These are phyloP conservation scores for Ogataea hybrid DNA, from an alignment of 1,139 yeast genomes.

Conservation along the genomic window DNA sequence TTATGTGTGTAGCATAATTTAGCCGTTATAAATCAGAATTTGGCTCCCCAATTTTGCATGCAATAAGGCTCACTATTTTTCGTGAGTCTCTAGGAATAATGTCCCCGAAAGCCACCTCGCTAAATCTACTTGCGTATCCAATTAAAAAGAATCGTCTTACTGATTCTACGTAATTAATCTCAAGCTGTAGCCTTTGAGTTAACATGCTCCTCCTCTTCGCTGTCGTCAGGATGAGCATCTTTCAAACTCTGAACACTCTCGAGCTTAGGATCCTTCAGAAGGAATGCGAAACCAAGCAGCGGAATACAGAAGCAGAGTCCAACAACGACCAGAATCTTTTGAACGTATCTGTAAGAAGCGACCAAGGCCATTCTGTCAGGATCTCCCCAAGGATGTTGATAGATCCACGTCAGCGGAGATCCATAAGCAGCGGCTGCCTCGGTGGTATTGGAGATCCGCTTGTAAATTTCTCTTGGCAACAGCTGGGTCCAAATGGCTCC, in stretches of 20 bases:
- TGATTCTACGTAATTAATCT: too few species aligned
- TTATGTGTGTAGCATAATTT: too few species aligned
- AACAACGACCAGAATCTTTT: constrained; percentile 53
- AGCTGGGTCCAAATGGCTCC: constrained; percentile 66
- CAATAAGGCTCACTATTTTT: too few species aligned
- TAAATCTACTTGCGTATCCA: too few species aligned
- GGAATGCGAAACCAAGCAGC: constrained; percentile 45
- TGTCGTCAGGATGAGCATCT: constrained; percentile 8
- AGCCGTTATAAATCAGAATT: too few species aligned
- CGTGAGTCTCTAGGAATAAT: too few species aligned
- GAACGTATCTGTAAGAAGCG: constrained; percentile 57
- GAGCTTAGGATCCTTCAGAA: constrained; percentile 45
- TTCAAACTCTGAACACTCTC: constrained; percentile 18
- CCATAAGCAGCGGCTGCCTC: constrained; percentile 51
- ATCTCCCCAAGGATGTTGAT: constrained; percentile 54
- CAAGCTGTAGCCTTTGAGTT: too few species aligned
- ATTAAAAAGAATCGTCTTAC: too few species aligned
- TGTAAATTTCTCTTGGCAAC: constrained; percentile 37
- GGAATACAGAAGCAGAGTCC: constrained; percentile 58
- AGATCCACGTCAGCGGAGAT: constrained; percentile 48
- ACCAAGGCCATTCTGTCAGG: constrained; percentile 58
- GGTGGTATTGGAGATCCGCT: constrained; percentile 29
- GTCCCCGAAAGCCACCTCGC: too few species aligned
- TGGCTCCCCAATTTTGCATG: too few species aligned
- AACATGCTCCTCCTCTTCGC: background rate